Evolutionary conservation across 2,329 filamentous ascomycete species (phyloP), one percentile per base, ranked within the genome.

Genomic region (Aspergillus melleus): DNA sequence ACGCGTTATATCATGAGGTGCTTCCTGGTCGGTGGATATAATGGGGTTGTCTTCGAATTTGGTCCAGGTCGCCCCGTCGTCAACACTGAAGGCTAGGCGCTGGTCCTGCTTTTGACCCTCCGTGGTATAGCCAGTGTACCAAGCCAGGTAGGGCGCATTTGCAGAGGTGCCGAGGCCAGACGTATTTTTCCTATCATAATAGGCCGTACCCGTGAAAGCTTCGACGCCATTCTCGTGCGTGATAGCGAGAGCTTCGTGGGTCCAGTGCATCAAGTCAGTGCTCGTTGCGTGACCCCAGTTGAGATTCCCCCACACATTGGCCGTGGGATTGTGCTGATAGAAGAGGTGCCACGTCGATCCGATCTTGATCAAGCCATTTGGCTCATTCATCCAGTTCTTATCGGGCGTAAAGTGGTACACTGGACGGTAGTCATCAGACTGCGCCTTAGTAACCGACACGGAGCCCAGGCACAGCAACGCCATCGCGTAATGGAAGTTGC

Each of bases 251-350:
- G 60, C 55, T 44, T 56, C 20, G 12, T 62, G 50, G n/a, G 52
- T 36, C 62, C 60, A 64, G 22, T 61, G 60, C 4, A 58, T 46
- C 52, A 82, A 68, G 58, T 83, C 80, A 52, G 78, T 76, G 57
- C 80, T 84, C 2, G 77, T 82, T 5, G 82, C 82, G 63, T 84
- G 80, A 2, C 83, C 84, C 81, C 79, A 82, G 19, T 73, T 76
- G 55, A 81, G 76, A 62, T 77, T 71, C 6, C 72, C 75, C 77
- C 77, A 80, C 44, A 71, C 68, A 32, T 68, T 73, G 0, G 69
- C 72, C 9, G 72, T 70, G 1, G 77, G 76, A 42, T 79, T 79
- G 68, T 75, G 84, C 68, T 86, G 83, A 67, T 82, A 85, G 65
- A 81, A 81, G 8, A 84, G 65, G 62, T 85, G 83, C 60, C 85